Evolutionary conservation across 73 alveolate genomes (phyloP).

Genomic region (Symbiodinium pilosum): DNA sequence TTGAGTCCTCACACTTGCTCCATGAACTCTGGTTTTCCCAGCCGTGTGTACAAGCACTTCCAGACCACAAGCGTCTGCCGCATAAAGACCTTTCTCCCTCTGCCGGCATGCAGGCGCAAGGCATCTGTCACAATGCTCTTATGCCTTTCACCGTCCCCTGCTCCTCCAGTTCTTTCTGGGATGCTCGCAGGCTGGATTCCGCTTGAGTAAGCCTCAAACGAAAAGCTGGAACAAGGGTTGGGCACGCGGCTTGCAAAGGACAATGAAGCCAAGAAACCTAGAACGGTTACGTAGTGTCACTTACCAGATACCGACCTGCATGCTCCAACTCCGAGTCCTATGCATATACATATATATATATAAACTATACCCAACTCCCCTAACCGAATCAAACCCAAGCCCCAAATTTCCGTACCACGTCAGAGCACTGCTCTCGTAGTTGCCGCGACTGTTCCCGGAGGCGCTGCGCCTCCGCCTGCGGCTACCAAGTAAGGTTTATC

Average conservation of each 20-base stretch:
- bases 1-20: slow-evolving; percentile 45
- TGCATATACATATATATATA: not conserved
- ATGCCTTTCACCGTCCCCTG: no score
- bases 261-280: no score
- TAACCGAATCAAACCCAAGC: not conserved
- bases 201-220: not conserved
- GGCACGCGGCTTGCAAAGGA: no score
- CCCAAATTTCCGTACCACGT: no score
- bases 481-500: not conserved
- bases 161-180: not conserved
- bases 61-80: no score
- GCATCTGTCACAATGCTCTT: no score
- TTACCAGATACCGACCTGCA: not conserved
- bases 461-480: not conserved
- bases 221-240: not conserved
- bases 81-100: no score
- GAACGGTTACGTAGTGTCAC: not conserved
- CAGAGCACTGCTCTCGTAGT: not conserved
- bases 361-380: not conserved
- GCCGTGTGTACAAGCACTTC: no score
- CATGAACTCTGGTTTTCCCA: no score
- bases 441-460: not conserved
- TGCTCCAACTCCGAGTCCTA: no score
- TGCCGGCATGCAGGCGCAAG: no score
- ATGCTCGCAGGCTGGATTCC: not conserved